Conservation (phyloP, 192 early-diverging fungal genomes). For the Rhizoclosmatium sp. region DNA sequence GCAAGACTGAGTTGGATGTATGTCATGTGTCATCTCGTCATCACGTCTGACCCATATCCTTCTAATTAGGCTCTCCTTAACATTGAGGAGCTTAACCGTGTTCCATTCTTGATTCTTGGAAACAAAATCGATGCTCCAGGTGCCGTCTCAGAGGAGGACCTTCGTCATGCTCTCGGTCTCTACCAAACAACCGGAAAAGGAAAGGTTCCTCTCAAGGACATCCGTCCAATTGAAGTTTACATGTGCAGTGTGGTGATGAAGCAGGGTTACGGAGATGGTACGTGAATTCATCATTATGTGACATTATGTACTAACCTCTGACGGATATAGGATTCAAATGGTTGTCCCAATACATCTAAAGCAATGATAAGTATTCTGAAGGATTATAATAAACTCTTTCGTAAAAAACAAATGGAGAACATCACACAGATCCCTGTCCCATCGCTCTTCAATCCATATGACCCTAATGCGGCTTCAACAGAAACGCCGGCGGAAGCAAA, state of each 20-base stretch:
- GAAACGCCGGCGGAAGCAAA: slow-evolving; percentile 16
- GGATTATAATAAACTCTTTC: neutral
- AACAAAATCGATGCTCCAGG: slow-evolving; percentile 98
- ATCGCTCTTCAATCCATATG: slow-evolving; percentile 33
- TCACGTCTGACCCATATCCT: slow-evolving; percentile 18
- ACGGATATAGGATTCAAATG: slow-evolving; percentile 48
- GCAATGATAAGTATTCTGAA: neutral
- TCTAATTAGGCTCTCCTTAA: slow-evolving; percentile 77
- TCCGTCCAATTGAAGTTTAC: slow-evolving; percentile 97
- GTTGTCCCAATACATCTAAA: slow-evolving; percentile 55
- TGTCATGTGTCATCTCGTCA: slow-evolving; percentile 27
- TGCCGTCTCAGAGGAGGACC: slow-evolving; percentile 92
- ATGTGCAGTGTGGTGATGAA: slow-evolving; percentile 99
- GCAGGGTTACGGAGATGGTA: slow-evolving; percentile 98
- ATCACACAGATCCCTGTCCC: slow-evolving; percentile 25
- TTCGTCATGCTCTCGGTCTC: slow-evolving; percentile 86
- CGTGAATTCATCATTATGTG: slow-evolving; percentile 1
- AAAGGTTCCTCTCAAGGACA: slow-evolving; percentile 90
- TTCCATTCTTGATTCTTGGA: slow-evolving; percentile 96
- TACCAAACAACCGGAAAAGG: slow-evolving; percentile 99
- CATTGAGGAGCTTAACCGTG: slow-evolving; percentile 91
- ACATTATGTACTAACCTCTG: neutral
- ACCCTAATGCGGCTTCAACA: slow-evolving; percentile 20
- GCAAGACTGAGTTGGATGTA: slow-evolving; percentile 95
- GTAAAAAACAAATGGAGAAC: neutral